Evolutionary conservation across 2,329 filamentous ascomycete species (phyloP).

Genomic region (Tetracladium maxilliforme): DNA sequence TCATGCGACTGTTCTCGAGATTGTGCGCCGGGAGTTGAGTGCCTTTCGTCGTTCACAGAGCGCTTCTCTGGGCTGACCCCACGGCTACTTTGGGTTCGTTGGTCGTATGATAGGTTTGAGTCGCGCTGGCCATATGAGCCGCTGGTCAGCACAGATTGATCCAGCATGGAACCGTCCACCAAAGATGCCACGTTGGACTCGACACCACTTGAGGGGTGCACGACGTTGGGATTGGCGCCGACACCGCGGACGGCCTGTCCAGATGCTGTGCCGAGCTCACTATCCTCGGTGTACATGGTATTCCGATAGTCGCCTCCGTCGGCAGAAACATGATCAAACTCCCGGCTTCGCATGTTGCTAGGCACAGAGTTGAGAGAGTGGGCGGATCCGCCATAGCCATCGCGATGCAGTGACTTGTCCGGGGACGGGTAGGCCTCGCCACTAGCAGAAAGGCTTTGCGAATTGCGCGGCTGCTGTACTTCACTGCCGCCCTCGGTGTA

Average conservation of each 20-base stretch:
- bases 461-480: slow-evolving; percentile 38
- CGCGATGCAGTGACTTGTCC: slow-evolving; percentile 36
- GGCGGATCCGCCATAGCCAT: slow-evolving; percentile 41
- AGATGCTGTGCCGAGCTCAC: slow-evolving; percentile 40
- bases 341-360: slow-evolving; percentile 20
- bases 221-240: slow-evolving; percentile 60
- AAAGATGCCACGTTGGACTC: slow-evolving; percentile 88
- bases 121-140: too few species aligned
- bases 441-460: slow-evolving; percentile 34
- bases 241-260: slow-evolving; percentile 58
- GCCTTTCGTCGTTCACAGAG: too few species aligned
- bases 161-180: slow-evolving; percentile 64
- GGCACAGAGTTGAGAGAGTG: slow-evolving; percentile 14
- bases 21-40: too few species aligned
- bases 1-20: too few species aligned
- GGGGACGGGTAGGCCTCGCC: slow-evolving; percentile 47
- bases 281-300: slow-evolving; percentile 33
- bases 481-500: slow-evolving; percentile 59
- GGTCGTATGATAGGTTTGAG: too few species aligned
- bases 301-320: slow-evolving; percentile 38
- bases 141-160: slow-evolving; percentile 57
- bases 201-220: slow-evolving; percentile 57
- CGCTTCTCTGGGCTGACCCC: too few species aligned
- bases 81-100: too few species aligned
- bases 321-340: slow-evolving; percentile 35